Evolutionary conservation across 1,284 basidiomycete species (phyloP).

Genomic region (Sporisorium sorghi): DNA sequence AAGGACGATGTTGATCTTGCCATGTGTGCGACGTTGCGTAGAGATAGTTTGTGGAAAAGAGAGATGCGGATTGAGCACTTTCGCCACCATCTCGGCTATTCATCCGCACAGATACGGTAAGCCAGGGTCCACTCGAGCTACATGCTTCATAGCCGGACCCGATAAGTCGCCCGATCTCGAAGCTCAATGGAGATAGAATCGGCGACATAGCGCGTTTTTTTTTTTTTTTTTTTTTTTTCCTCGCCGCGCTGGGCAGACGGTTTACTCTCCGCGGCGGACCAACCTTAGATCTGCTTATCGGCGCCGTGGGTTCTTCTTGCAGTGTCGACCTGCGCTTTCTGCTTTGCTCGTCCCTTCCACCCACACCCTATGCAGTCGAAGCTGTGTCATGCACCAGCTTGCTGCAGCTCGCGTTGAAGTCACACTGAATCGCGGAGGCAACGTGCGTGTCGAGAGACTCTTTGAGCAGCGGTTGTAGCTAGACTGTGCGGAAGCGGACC

Average conservation of each 20-base stretch:
- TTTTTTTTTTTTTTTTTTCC: too few species aligned
- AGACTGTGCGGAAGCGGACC: background rate
- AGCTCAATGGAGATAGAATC: background rate
- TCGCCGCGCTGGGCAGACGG: too few species aligned
- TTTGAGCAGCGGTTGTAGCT: background rate
- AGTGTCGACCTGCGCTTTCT: background rate
- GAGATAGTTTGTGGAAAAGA: background rate
- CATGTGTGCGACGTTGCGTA: conserved; percentile 9
- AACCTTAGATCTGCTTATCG: conserved; percentile 25
- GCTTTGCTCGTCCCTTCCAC: background rate
- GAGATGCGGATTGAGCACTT: background rate
- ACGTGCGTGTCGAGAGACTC: background rate
- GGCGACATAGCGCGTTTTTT: background rate
- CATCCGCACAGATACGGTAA: background rate
- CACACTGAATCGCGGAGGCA: background rate
- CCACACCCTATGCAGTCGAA: background rate
- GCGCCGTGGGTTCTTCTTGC: background rate
- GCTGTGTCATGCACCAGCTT: background rate
- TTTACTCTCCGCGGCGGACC: too few species aligned
- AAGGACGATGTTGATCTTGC: conserved; percentile 16
- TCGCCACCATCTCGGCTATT: conserved; percentile 27
- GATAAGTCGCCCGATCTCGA: background rate
- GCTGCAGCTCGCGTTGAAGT: too few species aligned
- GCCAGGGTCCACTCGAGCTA: conserved; percentile 11
- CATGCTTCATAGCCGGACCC: background rate